Base-by-base conservation (phyloP, 805 yeast species). In the Yamadazyma scolyti region DNA sequence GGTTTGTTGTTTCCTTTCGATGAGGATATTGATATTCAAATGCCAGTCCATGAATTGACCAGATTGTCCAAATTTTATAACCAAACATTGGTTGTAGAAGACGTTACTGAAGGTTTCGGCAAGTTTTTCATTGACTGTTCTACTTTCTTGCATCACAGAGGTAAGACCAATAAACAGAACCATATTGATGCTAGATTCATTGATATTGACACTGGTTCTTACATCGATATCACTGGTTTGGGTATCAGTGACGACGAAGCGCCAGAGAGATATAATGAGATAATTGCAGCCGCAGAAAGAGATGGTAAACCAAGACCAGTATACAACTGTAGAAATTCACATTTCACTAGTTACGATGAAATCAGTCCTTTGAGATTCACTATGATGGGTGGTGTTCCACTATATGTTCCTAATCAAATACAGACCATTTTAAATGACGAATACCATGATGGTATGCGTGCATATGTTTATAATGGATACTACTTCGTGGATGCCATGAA, bases 131-230 rank as follows among this genome's bases (percentile, higher is more conserved):
- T 58, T 17, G 62, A 58, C 34, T 50, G 56, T 30, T 48, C 54
- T 2, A 52, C 61, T 0, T 58, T 41, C 35, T 33, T 58, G 16
- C 57, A 53, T 24, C 39, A 37, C 24, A 47, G 56, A 31, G 37
- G 58, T 12, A 43, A 43, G 18, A 43, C 39, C 9, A 37, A 48
- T 2, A 39, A 36, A 9, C 39, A 42, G 12, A 56, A 54, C 34
- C 53, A 50, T 33, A 53, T 54, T 21, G 61, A 56, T 36, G 60
- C 77, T 9, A 65, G 82, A 38, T 73, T 79, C 45, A 73, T 78
- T 31, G 84, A 79, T 45, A 61, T 68, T 6, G 70, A 71, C 28
- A 68, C 79, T 1, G 84, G 84, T 4, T 44, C 68, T 4, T 79
- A 74, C 43, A 61, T 78, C 30, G 44, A 40, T 26, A 40, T 40